Evolutionary conservation across 768 basidiomycete species (phyloP), one percentile per base, ranked within the genome.

Genomic region (Boletus pseudo-olivaceus): DNA sequence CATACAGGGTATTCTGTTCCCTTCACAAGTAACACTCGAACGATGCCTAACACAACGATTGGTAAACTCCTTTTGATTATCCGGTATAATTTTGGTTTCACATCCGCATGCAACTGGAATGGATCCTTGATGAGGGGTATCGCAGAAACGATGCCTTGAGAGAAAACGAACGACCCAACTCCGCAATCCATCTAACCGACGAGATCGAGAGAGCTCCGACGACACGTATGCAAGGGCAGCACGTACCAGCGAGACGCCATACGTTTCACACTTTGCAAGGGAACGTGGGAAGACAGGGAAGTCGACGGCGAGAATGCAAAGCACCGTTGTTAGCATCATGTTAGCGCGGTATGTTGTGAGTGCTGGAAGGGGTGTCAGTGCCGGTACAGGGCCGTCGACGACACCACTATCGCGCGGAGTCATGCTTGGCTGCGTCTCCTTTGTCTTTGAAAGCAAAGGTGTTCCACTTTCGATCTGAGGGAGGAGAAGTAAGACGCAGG

Each of bases 161-260:
- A 94, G 69, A 97, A 98, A 12, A 98, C 92, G 59, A 99, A 98
- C 1, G 95, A 93, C 12, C 97, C 97, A 2, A 98, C 96, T 11
- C 97, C 97, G 12, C 94, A 72, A 65, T 99, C 97, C 97, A 98
- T 99, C 96, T 99, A 57, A 32, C 17, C 51, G 39, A 51, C 46
- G 41, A 10, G 47, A 43, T 58, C 32, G 47, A 48, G 41, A 29
- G 17, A 33, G 32, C 5, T 38, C 46, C 23, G 29, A 46, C 9
- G 2, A 46, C 10, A 40, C 10, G 15, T 11, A 29, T n/a, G 19
- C 17, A 34, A 34, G 37, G 19, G 14, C 32, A 19, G 50, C 65
- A 70, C 81, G 54, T 47, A 97, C 96, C 73, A 99, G 62, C n/a
- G 94, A 97, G 1, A 92, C 90, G 0, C 97, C 96, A 72, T 83